A percentile compares a stretch with the other conserved stretches of the same genome.
Evolutionary conservation across 805 yeast genomes (phyloP).

Genomic region (Metschnikowia hibisci): DNA sequence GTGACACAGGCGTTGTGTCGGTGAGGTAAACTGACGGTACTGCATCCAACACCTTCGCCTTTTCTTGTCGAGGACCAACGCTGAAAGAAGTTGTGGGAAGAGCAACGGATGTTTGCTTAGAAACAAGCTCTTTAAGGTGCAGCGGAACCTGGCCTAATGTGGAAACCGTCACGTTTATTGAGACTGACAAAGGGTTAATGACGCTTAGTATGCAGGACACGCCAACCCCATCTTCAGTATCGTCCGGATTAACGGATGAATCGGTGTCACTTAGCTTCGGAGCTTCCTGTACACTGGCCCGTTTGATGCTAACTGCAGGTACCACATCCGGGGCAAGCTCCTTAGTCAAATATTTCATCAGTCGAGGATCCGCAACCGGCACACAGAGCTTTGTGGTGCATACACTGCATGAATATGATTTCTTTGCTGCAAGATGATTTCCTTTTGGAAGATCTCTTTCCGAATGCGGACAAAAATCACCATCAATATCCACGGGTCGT

Average conservation of each 20-base stretch:
- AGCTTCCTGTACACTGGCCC: background rate
- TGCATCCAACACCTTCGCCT: constrained; percentile 23
- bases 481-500: constrained; percentile 10
- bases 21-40: constrained; percentile 36
- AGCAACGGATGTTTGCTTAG: constrained; percentile 2
- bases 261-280: background rate
- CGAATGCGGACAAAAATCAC: constrained; percentile 3
- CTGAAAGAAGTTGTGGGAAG: constrained; percentile 26
- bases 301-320: constrained; percentile 27
- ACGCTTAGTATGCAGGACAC: constrained; percentile 24
- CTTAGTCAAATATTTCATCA: constrained; percentile 28
- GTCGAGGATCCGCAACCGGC: constrained; percentile 26
- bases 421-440: constrained; percentile 23
- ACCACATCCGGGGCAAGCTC: constrained; percentile 34
- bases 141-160: constrained; percentile 21
- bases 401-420: constrained; percentile 24
- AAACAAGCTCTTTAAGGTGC: constrained; percentile 4
- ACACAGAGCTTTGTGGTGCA: constrained; percentile 26
- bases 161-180: constrained; percentile 23
- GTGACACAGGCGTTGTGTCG: constrained; percentile 24
- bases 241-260: background rate
- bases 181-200: constrained; percentile 28
- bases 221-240: background rate
- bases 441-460: constrained; percentile 21
- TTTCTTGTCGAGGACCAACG: constrained; percentile 19